Base-by-base conservation (phyloP, 2,329 filamentous ascomycete genomes). In the Coleophoma cylindrospora region DNA sequence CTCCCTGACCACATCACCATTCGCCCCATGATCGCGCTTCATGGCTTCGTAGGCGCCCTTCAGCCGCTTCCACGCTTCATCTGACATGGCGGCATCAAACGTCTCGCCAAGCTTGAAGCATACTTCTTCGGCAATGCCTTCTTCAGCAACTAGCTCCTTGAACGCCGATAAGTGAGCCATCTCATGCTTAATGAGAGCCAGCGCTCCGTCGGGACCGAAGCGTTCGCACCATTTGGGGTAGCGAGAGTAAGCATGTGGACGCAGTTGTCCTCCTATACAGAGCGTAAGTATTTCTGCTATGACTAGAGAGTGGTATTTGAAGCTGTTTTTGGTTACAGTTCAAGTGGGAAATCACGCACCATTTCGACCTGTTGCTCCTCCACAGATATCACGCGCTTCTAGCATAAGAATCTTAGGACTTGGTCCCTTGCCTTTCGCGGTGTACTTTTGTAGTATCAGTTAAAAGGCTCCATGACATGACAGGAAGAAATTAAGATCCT, bases 281-380 rank as follows among this genome's bases (percentile, higher is more conserved):
- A n/a, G n/a, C n/a, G n/a, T n/a, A n/a, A n/a, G n/a, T n/a, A n/a
- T n/a, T n/a, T n/a, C n/a, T n/a, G n/a, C n/a, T n/a, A n/a, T n/a
- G n/a, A n/a, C n/a, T n/a, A n/a, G n/a, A n/a, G n/a, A n/a, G n/a
- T n/a, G n/a, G n/a, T n/a, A n/a, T n/a, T n/a, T n/a, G n/a, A n/a
- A n/a, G n/a, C n/a, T n/a, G n/a, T n/a, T n/a, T n/a, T n/a, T n/a
- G n/a, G n/a, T n/a, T n/a, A n/a, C n/a, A n/a, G n/a, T n/a, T n/a
- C n/a, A n/a, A n/a, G n/a, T n/a, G n/a, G n/a, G n/a, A n/a, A n/a
- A n/a, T n/a, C n/a, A 50, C 59, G 53, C 8, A 14, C 71, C 71
- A 56, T 74, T 74, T 14, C 71, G 65, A 5, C 69, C 71, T 4
- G 71, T 73, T 3, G 71, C 71, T 5, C 71, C 71, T 14, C 68